These are phyloP conservation scores for Aspergillus kassunensis DNA, from an alignment of 495 filamentous ascomycete genomes.

Conservation along the genomic window DNA sequence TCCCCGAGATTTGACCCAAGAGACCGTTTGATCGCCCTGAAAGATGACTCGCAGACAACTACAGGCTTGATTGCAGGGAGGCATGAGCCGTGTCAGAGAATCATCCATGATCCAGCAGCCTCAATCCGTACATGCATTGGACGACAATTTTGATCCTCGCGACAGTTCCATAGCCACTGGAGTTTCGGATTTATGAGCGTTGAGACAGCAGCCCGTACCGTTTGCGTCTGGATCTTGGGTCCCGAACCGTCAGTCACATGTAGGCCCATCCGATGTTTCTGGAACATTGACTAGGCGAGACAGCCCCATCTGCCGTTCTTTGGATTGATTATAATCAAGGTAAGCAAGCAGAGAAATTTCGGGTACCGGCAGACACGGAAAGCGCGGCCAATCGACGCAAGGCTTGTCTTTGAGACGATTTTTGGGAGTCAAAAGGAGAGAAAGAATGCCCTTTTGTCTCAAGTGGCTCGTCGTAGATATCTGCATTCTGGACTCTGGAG, in stretches of 20 bases:
- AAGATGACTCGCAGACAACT: conserved; percentile 19
- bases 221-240: conserved; percentile 22
- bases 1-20: conserved; percentile 4
- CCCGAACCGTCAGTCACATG: conserved; percentile 14
- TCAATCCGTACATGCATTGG: background rate
- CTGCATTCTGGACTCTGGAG: no score
- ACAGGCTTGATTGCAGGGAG: conserved; percentile 15
- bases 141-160: background rate
- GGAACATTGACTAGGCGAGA: conserved; percentile 15
- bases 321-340: conserved; percentile 1
- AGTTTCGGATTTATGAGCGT: conserved; percentile 23
- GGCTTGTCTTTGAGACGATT: background rate
- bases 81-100: conserved; percentile 13
- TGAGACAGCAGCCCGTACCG: conserved; percentile 12
- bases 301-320: background rate
- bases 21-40: conserved; percentile 13
- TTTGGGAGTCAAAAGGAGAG: background rate
- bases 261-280: conserved; percentile 22
- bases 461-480: no score
- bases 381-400: background rate
- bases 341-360: conserved; percentile 2
- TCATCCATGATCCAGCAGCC: conserved; percentile 4
- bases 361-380: conserved; percentile 12
- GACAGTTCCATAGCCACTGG: conserved; percentile 12
- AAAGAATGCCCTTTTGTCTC: background rate